Conservation (phyloP, 2,329 filamentous ascomycete species). For the Aspergillus arachidicola region DNA sequence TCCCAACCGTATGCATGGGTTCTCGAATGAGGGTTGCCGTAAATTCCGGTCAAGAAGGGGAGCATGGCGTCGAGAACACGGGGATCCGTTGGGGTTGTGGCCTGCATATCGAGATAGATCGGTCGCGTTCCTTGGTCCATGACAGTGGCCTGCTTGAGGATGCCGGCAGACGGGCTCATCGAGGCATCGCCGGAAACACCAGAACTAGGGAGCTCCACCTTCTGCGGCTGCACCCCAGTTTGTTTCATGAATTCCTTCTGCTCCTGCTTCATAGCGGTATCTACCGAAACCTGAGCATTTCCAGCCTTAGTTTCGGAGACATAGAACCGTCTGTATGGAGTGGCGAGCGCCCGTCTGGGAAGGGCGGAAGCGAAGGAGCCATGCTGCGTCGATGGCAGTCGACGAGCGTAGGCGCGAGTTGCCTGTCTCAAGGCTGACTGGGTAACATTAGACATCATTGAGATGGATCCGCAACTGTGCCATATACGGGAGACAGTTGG, state of each 20-base stretch:
- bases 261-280: conserved; percentile 82
- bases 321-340: conserved; percentile 64
- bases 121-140: conserved; percentile 92
- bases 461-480: conserved; percentile 23
- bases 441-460: conserved; percentile 65
- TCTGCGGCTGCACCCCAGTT: conserved; percentile 56
- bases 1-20: conserved; percentile 99
- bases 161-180: conserved; percentile 78
- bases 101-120: conserved; percentile 98
- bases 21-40: conserved; percentile 94
- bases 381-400: conserved; percentile 45
- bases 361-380: conserved; percentile 41
- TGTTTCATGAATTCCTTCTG: conserved; percentile 73
- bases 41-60: conserved; percentile 88
- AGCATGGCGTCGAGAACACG: conserved; percentile 96
- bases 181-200: conserved; percentile 64
- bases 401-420: conserved; percentile 60
- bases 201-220: conserved; percentile 63
- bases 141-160: conserved; percentile 87
- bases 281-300: conserved; percentile 73
- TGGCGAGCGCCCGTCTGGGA: conserved; percentile 44
- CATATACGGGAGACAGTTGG: conserved; percentile 28
- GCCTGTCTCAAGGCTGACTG: conserved; percentile 75
- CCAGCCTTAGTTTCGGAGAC: conserved; percentile 77
- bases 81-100: conserved; percentile 92